Evolutionary conservation across 108 stramenopile genomes (phyloP).

Genomic region (Skeletonema grethae): DNA sequence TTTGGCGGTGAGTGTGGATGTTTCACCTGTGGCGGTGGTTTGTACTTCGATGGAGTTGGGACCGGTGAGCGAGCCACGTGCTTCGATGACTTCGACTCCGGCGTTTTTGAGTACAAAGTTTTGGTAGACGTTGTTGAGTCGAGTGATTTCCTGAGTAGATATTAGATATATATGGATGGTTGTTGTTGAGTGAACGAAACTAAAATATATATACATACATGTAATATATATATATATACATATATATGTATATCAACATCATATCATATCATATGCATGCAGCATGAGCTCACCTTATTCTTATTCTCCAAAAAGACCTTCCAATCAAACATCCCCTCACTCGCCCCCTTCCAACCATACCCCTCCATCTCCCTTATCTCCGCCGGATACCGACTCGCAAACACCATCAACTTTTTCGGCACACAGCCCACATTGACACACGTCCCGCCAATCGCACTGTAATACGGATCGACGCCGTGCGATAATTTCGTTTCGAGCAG

Average conservation of each 20-base stretch:
- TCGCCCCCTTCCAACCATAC: slow-evolving; percentile 69
- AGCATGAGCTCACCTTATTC: slow-evolving; percentile 24
- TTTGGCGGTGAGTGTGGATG: slow-evolving; percentile 62
- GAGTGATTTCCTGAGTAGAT: slow-evolving; percentile 48
- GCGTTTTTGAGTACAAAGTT: slow-evolving; percentile 52
- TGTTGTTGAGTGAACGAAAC: background rate
- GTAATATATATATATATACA: too few species aligned
- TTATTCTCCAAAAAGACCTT: slow-evolving; percentile 63
- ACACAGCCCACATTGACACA: slow-evolving; percentile 82
- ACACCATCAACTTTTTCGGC: slow-evolving; percentile 69
- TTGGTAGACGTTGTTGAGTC: slow-evolving; percentile 69
- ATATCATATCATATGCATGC: background rate
- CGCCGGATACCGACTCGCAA: slow-evolving; percentile 61
- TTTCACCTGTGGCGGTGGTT: slow-evolving; percentile 30
- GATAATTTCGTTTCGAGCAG: slow-evolving; percentile 52
- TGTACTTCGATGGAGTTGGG: slow-evolving; percentile 30
- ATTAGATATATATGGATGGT: background rate
- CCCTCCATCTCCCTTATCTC: slow-evolving; percentile 60
- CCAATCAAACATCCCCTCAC: slow-evolving; percentile 62
- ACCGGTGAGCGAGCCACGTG: slow-evolving; percentile 18
- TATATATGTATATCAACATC: too few species aligned
- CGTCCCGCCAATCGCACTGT: slow-evolving; percentile 70
- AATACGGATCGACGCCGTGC: slow-evolving; percentile 39
- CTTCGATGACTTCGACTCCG: slow-evolving; percentile 56
- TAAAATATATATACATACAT: too few species aligned